Evolutionary conservation across 192 early-diverging fungal species (phyloP).

Genomic region (Coemansia sp.): DNA sequence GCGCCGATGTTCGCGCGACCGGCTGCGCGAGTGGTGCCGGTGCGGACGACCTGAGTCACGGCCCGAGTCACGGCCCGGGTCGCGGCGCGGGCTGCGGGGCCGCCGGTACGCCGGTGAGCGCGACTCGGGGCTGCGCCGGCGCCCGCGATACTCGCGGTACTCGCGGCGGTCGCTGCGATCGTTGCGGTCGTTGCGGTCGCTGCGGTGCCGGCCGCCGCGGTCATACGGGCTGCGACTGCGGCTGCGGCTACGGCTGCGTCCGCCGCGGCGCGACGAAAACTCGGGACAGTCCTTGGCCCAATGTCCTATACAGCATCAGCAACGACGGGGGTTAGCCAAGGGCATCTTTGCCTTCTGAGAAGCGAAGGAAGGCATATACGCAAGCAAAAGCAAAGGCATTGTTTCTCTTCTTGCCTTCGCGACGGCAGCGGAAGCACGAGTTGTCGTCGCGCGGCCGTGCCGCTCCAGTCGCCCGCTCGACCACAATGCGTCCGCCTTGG

Average conservation of each 20-base stretch:
- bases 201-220: not conserved
- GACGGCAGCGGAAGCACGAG: slow-evolving; percentile 46
- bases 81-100: slow-evolving; percentile 4
- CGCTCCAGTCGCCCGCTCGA: slow-evolving; percentile 32
- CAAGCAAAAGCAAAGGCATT: too few relatives aligned
- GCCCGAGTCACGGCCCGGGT: too few relatives aligned
- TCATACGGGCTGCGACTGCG: slow-evolving; percentile 34
- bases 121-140: slow-evolving; percentile 2
- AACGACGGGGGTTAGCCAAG: too few relatives aligned
- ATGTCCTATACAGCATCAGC: slow-evolving; percentile 20
- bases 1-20: slow-evolving; percentile 13
- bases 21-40: slow-evolving; percentile 20
- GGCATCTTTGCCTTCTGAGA: too few relatives aligned
- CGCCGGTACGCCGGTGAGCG: slow-evolving; percentile 13
- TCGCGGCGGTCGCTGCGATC: slow-evolving; percentile 1
- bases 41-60: slow-evolving; percentile 1
- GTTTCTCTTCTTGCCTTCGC: slow-evolving; percentile 40
- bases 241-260: slow-evolving; percentile 23
- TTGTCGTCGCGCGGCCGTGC: slow-evolving; percentile 29
- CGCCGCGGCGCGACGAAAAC: slow-evolving; percentile 2
- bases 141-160: slow-evolving; percentile 10
- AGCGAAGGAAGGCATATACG: too few relatives aligned
- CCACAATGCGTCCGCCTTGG: slow-evolving; percentile 37
- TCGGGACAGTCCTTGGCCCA: slow-evolving; percentile 47
- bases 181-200: slow-evolving; percentile 7